phyloP scores from a whole-genome alignment of 768 basidiomycete species.

The Naganishia friedmannii region DNA sequence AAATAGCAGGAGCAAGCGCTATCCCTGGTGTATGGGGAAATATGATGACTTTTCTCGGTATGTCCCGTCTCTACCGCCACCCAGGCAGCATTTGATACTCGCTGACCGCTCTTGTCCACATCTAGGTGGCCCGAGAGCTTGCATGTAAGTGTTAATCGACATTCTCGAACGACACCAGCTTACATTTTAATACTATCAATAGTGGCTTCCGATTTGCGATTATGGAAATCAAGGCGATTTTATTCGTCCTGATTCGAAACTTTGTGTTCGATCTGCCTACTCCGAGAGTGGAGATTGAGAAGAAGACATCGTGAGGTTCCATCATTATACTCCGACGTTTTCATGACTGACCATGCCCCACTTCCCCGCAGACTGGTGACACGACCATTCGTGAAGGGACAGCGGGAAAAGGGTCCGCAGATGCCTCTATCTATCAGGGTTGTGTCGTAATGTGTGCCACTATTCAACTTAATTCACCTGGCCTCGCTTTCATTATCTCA shows the following conservation, averaged over 20 bases:
- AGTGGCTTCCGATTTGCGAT: slow-evolving; percentile 52
- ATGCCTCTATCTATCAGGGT: slow-evolving; percentile 40
- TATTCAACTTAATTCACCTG: too few relatives aligned
- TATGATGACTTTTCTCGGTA: slow-evolving; percentile 47
- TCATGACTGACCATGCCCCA: neutral
- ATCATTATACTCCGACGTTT: neutral
- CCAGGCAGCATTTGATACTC: neutral
- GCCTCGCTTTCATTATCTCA: too few relatives aligned
- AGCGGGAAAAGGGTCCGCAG: slow-evolving; percentile 48
- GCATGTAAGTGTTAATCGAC: slow-evolving; percentile 33
- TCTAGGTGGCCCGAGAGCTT: slow-evolving; percentile 43
- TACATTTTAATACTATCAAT: slow-evolving; percentile 9
- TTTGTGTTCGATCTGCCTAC: slow-evolving; percentile 47
- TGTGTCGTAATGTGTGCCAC: slow-evolving; percentile 2
- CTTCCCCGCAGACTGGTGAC: slow-evolving; percentile 42
- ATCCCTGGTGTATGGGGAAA: slow-evolving; percentile 51
- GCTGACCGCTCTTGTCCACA: neutral
- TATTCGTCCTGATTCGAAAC: slow-evolving; percentile 48
- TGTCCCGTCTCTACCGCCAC: neutral
- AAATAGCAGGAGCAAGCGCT: slow-evolving; percentile 6
- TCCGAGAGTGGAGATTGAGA: slow-evolving; percentile 44
- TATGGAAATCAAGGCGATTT: slow-evolving; percentile 50
- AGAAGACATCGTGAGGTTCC: slow-evolving; percentile 44
- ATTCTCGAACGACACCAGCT: neutral
- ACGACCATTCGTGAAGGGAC: slow-evolving; percentile 41